Percentiles rank a stretch among this genome's conserved stretches.
These are phyloP conservation scores for Mollisiaceae sp. DNA, from an alignment of 2,329 filamentous ascomycete genomes.

Conservation along the genomic window DNA sequence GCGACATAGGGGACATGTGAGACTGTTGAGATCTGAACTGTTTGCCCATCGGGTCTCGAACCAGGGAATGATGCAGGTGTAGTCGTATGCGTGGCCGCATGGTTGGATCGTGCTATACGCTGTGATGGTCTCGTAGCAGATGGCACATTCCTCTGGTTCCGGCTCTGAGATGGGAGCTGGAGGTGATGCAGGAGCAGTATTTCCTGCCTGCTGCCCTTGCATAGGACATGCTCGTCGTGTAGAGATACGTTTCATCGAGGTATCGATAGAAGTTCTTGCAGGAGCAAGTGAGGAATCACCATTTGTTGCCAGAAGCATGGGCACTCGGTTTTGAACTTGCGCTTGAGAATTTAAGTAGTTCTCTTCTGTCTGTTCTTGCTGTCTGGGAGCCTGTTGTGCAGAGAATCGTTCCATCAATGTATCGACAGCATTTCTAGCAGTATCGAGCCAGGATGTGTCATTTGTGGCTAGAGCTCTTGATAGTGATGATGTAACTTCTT, in stretches of 20 bases:
- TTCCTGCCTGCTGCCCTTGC: too few species aligned
- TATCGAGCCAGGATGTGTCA: neutral
- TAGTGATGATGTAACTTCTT: neutral
- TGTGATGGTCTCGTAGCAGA: constrained; percentile 7
- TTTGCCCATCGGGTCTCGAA: neutral
- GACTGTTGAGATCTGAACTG: neutral
- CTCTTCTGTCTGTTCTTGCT: neutral
- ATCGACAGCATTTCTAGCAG: neutral
- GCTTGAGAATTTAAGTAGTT: too few species aligned
- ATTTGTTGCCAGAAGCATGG: neutral
- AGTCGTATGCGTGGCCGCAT: constrained; percentile 15
- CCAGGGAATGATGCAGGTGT: constrained; percentile 12
- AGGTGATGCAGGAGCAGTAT: neutral
- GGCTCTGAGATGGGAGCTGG: neutral
- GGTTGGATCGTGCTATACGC: constrained; percentile 4
- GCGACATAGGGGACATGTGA: constrained; percentile 13
- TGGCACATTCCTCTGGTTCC: constrained; percentile 2
- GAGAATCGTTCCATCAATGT: neutral
- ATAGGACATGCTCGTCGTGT: too few species aligned
- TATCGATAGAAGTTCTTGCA: neutral
- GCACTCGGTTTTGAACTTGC: neutral
- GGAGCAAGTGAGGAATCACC: neutral
- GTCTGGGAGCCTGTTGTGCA: neutral
- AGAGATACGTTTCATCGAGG: neutral
- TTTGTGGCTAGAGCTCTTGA: neutral